Conservation (phyloP, 2,329 filamentous ascomycete species). For the Leptodontidium sp. region DNA sequence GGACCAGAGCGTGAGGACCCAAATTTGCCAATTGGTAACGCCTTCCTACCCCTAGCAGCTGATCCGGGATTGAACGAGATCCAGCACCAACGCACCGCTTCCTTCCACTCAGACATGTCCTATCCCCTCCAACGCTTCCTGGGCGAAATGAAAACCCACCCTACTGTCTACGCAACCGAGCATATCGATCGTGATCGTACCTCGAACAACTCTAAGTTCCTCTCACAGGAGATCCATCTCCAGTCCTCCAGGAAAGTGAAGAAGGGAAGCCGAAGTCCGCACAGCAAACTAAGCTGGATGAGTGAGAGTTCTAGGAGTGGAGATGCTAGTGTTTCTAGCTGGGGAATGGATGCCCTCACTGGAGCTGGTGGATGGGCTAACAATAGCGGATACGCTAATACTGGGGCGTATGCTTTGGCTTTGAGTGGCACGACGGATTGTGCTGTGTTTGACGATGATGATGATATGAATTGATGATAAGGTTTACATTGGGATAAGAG, state of each 20-base stretch:
- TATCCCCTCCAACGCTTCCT: constrained; percentile 35
- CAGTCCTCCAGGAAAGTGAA: constrained; percentile 23
- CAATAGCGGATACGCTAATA: constrained; percentile 13
- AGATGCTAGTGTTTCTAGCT: constrained; percentile 26
- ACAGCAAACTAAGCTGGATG: constrained; percentile 34
- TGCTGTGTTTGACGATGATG: constrained; percentile 9
- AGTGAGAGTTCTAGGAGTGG: constrained; percentile 33
- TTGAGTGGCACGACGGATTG: constrained; percentile 33
- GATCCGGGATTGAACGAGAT: constrained; percentile 29
- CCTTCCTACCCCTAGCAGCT: constrained; percentile 30
- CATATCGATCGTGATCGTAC: not conserved
- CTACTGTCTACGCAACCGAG: constrained; percentile 11
- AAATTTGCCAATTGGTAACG: constrained; percentile 26
- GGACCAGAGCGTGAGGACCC: constrained; percentile 37
- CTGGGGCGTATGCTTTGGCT: constrained; percentile 28
- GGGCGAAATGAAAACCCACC: constrained; percentile 13
- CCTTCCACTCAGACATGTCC: constrained; percentile 30
- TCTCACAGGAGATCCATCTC: constrained; percentile 21
- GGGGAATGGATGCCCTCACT: constrained; percentile 29
- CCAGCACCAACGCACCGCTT: constrained; percentile 29
- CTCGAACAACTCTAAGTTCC: not conserved
- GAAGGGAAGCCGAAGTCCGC: constrained; percentile 29
- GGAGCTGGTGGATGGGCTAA: constrained; percentile 35
- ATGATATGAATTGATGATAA: constrained; percentile 3
- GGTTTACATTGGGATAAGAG: not conserved